These are phyloP conservation scores for Cryptosporidium canis DNA, from an alignment of 169 alveolate genomes.

Conservation along the genomic window DNA sequence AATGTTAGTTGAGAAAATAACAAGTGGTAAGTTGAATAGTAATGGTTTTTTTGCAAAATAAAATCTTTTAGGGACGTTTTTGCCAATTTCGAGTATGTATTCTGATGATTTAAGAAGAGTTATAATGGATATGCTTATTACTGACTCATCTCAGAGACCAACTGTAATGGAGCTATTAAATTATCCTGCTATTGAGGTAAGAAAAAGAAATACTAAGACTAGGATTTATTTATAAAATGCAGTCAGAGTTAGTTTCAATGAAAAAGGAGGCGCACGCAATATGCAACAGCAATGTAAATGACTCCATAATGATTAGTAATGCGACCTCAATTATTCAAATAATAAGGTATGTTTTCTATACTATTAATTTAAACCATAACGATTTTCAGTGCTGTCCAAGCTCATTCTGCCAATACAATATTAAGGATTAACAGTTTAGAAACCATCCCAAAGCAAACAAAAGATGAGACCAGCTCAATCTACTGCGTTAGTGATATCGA, in stretches of 20 bases:
- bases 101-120: conserved; percentile 29
- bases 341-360: conserved; percentile 39
- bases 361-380: not conserved
- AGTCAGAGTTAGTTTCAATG: conserved; percentile 46
- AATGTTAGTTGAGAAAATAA: conserved; percentile 86
- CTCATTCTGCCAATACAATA: not conserved
- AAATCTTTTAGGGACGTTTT: not conserved
- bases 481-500: not conserved
- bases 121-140: conserved; percentile 61
- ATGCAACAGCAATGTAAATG: conserved; percentile 12
- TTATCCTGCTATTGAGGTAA: conserved; percentile 58
- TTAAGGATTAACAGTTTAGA: not conserved
- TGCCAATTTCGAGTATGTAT: conserved; percentile 37
- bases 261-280: conserved; percentile 41
- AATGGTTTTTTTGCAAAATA: not conserved
- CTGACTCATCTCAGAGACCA: conserved; percentile 46
- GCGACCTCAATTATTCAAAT: conserved; percentile 28
- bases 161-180: conserved; percentile 58
- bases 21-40: conserved; percentile 34
- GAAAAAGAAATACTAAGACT: not conserved
- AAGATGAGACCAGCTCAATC: not conserved
- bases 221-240: not conserved
- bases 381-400: conserved; percentile 9
- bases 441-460: not conserved
- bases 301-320: not conserved